Conservation (phyloP, 441 rosid genomes). For the Erodium trifolium region DNA sequence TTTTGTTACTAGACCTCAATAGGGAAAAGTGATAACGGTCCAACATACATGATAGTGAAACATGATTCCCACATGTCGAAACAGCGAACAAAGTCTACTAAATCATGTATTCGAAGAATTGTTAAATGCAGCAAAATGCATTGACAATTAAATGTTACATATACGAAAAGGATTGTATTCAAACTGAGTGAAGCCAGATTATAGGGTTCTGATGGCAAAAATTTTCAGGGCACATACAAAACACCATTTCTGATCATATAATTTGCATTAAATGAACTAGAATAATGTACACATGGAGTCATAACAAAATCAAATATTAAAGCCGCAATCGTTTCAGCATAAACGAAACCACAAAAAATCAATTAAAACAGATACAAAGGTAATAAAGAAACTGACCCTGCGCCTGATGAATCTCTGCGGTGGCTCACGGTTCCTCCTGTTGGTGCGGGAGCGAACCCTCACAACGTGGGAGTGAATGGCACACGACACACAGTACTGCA, state of each 20-base stretch:
- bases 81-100: no score
- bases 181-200: no score
- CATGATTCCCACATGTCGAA: no score
- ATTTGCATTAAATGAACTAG: no score
- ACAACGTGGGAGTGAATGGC: conserved; percentile 92
- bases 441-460: conserved; percentile 68
- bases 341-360: not conserved
- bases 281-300: no score
- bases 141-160: not conserved
- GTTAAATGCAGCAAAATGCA: not conserved
- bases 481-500: conserved; percentile 32
- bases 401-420: conserved; percentile 79
- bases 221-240: not conserved
- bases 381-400: conserved; percentile 39
- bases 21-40: no score
- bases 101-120: not conserved
- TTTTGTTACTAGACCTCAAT: no score
- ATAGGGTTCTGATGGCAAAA: no score
- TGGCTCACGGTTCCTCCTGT: conserved; percentile 78
- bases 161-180: no score
- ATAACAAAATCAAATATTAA: no score
- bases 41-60: no score
- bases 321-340: not conserved
- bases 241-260: no score
- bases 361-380: not conserved